Conservation (phyloP, 1,284 basidiomycete genomes). For the Trametes versicolor region DNA sequence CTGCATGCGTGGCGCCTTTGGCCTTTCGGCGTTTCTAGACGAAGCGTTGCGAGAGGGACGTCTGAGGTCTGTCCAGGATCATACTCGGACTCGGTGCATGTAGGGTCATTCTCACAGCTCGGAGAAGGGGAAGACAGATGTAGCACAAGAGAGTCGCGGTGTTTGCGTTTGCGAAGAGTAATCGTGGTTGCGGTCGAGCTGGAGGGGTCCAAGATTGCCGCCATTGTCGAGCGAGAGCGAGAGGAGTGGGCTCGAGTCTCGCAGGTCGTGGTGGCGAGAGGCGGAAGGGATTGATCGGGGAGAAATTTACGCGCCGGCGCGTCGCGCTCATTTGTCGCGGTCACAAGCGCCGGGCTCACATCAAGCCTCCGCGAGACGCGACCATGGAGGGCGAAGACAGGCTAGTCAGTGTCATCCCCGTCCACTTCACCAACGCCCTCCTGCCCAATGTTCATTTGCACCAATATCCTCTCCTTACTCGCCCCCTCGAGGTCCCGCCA, state of each 20-base stretch:
- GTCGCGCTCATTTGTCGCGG: conserved; percentile 18
- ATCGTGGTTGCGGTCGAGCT: conserved; percentile 40
- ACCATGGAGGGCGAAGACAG: conserved; percentile 64
- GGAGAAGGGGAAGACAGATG: conserved; percentile 47
- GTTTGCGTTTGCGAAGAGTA: conserved; percentile 50
- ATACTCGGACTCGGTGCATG: conserved; percentile 44
- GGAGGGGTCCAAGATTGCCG: conserved; percentile 15
- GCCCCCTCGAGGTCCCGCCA: conserved; percentile 78
- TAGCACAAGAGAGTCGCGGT: conserved; percentile 42
- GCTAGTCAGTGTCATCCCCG: conserved; percentile 71
- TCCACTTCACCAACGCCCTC: conserved; percentile 72
- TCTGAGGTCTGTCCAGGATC: conserved; percentile 32
- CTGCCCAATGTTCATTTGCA: conserved; percentile 74
- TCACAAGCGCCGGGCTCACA: conserved; percentile 12
- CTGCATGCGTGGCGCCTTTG: conserved; percentile 64
- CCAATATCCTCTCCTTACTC: conserved; percentile 79
- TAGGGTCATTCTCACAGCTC: conserved; percentile 39
- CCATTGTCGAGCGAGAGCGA: conserved; percentile 10
- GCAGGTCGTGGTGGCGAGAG: background rate
- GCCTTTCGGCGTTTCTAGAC: conserved; percentile 21
- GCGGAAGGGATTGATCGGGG: conserved; percentile 5
- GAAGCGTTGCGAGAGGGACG: conserved; percentile 12
- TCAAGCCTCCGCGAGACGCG: conserved; percentile 12
- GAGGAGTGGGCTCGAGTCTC: background rate
- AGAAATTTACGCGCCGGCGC: conserved; percentile 31